Percentiles rank a stretch among this genome's conserved stretches.
These are phyloP conservation scores for Spinellus fusiger DNA, from an alignment of 192 early-diverging fungal genomes.

Conservation along the genomic window DNA sequence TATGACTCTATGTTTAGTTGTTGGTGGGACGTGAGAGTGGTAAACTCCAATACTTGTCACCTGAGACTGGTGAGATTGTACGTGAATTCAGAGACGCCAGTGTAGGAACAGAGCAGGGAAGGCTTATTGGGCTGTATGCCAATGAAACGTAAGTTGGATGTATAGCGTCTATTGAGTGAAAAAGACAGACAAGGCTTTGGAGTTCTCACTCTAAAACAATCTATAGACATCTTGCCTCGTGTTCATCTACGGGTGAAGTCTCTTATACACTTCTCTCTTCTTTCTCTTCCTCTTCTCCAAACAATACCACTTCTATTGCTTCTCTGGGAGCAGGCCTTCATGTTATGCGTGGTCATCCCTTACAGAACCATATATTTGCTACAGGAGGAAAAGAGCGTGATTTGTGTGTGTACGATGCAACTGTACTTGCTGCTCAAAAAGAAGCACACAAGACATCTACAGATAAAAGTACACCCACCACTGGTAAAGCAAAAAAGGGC, in stretches of 20 bases:
- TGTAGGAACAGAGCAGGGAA: conserved; percentile 27
- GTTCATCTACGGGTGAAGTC: conserved; percentile 8
- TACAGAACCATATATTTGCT: conserved; percentile 61
- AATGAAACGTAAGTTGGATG: conserved; percentile 32
- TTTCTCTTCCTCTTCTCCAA: conserved; percentile 1
- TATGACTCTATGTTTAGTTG: conserved; percentile 23
- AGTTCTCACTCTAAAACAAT: background rate
- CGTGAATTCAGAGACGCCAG: conserved; percentile 31
- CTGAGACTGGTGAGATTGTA: conserved; percentile 27
- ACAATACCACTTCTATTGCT: conserved; percentile 21
- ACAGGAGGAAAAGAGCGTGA: conserved; percentile 86
- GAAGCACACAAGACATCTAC: conserved; percentile 12
- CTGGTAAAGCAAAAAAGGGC: conserved; percentile 11
- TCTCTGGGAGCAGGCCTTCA: conserved; percentile 43
- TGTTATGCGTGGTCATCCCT: conserved; percentile 63
- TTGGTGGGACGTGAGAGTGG: conserved; percentile 51
- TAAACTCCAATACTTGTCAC: conserved; percentile 38
- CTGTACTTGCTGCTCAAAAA: conserved; percentile 12
- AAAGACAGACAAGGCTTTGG: background rate
- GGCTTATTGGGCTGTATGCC: conserved; percentile 45
- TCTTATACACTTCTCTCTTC: conserved; percentile 13
- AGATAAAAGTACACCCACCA: no score
- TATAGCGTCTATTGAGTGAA: conserved; percentile 1
- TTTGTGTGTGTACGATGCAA: conserved; percentile 70
- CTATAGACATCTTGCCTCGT: conserved; percentile 6